Base-by-base conservation (phyloP, 2,329 filamentous ascomycete species). In the Lasiodiplodia theobromae region DNA sequence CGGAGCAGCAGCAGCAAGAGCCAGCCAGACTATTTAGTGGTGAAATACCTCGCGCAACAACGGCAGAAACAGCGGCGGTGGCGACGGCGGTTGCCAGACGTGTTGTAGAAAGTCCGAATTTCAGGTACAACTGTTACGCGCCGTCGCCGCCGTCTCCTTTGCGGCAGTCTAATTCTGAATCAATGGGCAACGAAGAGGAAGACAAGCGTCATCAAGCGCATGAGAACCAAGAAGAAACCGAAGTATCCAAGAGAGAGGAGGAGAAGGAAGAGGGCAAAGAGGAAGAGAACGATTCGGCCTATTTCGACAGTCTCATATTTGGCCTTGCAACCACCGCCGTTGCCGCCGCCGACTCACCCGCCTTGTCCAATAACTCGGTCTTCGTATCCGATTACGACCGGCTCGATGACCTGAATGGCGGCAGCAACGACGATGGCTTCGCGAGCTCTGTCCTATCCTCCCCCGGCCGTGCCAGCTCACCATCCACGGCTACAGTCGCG, bases 81-180 rank as follows among this genome's bases (percentile, higher is more conserved):
- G n/a, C 14, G 40, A 34, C 37, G 6, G 51, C 7, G 37, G 16
- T 25, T 44, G 38, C 7, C 21, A 11, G 7, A 2, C 40, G 40
- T n/a, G 18, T 47, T 10, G 37, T 34, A 18, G 37, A 51, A 25
- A 64, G 60, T 21, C 60, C 60, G 31, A 64, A 64, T n/a, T 64
- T 64, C 57, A 51, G 34, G 6, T 28, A 23, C n/a, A n/a, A 34
- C 6, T 18, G 11, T 28, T 77, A 78, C 68, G 68, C 76, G 10
- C 78, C 80, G 0, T 70, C 78, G 5, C 76, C 77, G 11, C 78
- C 79, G 1, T 80, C 79, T 1, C 79, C 80, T 2, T 74, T 82
- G 11, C 77, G 79, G 3, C 72, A 81, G 2, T 81, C 77, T n/a
- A 82, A 82, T 69, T 83, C 82, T 71, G 81, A 82, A 68, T 78